These are phyloP conservation scores for Diaporthe aspalathi DNA, from an alignment of 2,329 filamentous ascomycete genomes.

Conservation along the genomic window DNA sequence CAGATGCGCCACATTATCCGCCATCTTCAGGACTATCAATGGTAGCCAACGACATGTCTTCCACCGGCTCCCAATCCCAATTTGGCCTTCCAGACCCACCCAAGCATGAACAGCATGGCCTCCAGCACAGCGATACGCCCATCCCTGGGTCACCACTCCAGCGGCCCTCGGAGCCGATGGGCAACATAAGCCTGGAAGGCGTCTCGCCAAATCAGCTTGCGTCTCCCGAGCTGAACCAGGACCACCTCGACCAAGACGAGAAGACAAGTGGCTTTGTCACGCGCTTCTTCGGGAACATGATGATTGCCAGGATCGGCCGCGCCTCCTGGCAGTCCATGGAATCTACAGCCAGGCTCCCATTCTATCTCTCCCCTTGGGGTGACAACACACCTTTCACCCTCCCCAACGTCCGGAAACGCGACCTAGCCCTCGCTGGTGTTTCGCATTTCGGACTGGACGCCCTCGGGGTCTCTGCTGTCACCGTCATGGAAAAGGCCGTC, in stretches of 20 bases:
- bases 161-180: conserved; percentile 28
- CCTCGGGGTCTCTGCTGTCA: conserved; percentile 39
- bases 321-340: conserved; percentile 40
- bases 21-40: background rate
- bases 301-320: conserved; percentile 40
- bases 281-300: conserved; percentile 43
- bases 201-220: conserved; percentile 30
- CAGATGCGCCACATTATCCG: conserved; percentile 11
- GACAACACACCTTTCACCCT: conserved; percentile 42
- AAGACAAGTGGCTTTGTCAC: conserved; percentile 37
- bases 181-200: conserved; percentile 35
- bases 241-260: conserved; percentile 38
- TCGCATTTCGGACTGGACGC: conserved; percentile 41
- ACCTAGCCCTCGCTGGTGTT: conserved; percentile 42
- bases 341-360: conserved; percentile 40
- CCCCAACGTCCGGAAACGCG: conserved; percentile 42
- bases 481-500: conserved; percentile 39
- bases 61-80: background rate
- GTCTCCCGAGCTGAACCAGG: conserved; percentile 35
- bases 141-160: conserved; percentile 22
- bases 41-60: conserved; percentile 27
- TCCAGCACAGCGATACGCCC: background rate
- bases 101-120: conserved; percentile 12
- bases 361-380: conserved; percentile 42
- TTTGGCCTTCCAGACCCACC: conserved; percentile 22